phyloP scores from a whole-genome alignment of 2,329 filamentous ascomycete genomes.

The Cladophialophora yegresii region DNA sequence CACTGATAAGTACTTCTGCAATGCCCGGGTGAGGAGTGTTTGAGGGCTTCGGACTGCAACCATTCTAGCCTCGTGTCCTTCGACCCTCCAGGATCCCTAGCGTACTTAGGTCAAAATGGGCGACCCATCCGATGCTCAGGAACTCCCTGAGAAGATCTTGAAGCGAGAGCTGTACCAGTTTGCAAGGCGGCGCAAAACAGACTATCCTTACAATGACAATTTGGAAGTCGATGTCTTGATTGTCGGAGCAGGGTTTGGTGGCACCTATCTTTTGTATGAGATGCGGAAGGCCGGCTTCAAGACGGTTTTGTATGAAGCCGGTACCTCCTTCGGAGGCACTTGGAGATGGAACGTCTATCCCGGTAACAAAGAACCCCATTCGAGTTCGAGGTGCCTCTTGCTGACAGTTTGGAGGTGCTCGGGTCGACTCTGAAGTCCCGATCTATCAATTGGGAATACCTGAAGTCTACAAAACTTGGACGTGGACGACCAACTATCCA shows the following conservation, averaged over 20 bases:
- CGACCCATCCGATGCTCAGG: conserved; percentile 26
- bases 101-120: conserved; percentile 19
- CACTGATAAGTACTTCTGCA: conserved; percentile 12
- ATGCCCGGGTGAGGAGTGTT: background rate
- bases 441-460: conserved; percentile 53
- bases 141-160: conserved; percentile 27
- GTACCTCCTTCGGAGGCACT: conserved; percentile 46
- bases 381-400: background rate
- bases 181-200: conserved; percentile 24
- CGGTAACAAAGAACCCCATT: conserved; percentile 30
- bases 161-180: conserved; percentile 29
- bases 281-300: conserved; percentile 56
- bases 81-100: background rate
- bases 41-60: background rate
- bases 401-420: conserved; percentile 42
- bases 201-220: conserved; percentile 31
- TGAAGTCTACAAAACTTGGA: conserved; percentile 48
- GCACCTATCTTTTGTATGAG: conserved; percentile 56
- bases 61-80: background rate
- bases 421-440: conserved; percentile 52
- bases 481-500: conserved; percentile 41
- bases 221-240: conserved; percentile 38
- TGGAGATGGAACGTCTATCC: conserved; percentile 45
- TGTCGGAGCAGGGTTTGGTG: conserved; percentile 43
- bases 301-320: conserved; percentile 57